These are phyloP conservation scores for Claviceps paspali DNA, from an alignment of 2,329 filamentous ascomycete genomes.

Conservation along the genomic window DNA sequence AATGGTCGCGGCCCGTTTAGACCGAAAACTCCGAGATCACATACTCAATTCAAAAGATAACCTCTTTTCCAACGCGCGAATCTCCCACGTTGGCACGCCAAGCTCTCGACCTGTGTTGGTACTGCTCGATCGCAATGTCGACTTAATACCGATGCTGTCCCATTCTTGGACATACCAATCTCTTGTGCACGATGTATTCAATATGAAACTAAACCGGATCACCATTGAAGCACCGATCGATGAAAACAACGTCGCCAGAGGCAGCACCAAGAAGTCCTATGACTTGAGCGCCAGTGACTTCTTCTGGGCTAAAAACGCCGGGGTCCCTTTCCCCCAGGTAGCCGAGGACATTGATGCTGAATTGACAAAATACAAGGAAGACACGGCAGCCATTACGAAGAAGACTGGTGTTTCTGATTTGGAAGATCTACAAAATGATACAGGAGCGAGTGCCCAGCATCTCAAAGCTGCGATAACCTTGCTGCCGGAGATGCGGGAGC, in stretches of 20 bases:
- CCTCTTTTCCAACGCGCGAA: slow-evolving; percentile 62
- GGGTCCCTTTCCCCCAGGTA: slow-evolving; percentile 83
- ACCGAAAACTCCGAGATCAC: slow-evolving; percentile 90
- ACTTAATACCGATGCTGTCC: slow-evolving; percentile 95
- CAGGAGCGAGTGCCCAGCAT: slow-evolving; percentile 78
- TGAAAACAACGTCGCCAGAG: slow-evolving; percentile 58
- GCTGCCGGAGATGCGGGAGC: slow-evolving; percentile 78
- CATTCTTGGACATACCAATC: slow-evolving; percentile 78
- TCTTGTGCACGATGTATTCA: slow-evolving; percentile 51
- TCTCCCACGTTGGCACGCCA: slow-evolving; percentile 43
- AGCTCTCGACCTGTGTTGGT: slow-evolving; percentile 77
- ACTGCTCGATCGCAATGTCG: slow-evolving; percentile 88
- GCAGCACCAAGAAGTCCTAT: slow-evolving; percentile 73
- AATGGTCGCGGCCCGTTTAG: slow-evolving; percentile 84
- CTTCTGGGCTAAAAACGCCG: slow-evolving; percentile 91
- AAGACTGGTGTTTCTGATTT: slow-evolving; percentile 88
- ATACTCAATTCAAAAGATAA: slow-evolving; percentile 97
- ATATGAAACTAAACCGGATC: slow-evolving; percentile 68
- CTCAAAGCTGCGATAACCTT: slow-evolving; percentile 91
- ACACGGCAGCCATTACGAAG: slow-evolving; percentile 83
- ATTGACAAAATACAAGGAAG: slow-evolving; percentile 86
- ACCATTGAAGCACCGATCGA: slow-evolving; percentile 77
- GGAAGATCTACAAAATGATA: slow-evolving; percentile 84
- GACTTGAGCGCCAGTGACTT: slow-evolving; percentile 84
- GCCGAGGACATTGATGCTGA: slow-evolving; percentile 93